A percentile compares a stretch with the other conserved stretches of the same genome.
These are phyloP conservation scores for Dentipellis sp. DNA, from an alignment of 768 basidiomycete species.

Conservation along the genomic window DNA sequence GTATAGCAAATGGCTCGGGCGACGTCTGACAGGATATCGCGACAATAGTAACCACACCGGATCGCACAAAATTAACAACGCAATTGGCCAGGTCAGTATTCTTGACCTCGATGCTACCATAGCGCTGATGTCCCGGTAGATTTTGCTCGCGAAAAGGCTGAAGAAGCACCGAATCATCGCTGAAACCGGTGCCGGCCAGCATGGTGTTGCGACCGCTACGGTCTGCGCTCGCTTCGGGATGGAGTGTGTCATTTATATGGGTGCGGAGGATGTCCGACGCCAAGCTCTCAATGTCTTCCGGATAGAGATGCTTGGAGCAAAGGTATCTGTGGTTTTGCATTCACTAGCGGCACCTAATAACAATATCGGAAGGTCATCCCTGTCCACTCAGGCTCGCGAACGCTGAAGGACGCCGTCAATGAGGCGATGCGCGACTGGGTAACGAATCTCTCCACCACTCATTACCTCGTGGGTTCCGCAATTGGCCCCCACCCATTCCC, in stretches of 20 bases:
- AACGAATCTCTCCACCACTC: slow-evolving; percentile 85
- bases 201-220: slow-evolving; percentile 98
- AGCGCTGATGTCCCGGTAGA: slow-evolving; percentile 35
- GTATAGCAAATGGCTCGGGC: not conserved
- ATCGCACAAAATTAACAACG: slow-evolving; percentile 99
- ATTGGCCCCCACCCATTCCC: slow-evolving; percentile 99
- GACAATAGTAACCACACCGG: slow-evolving; percentile 84
- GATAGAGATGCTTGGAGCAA: slow-evolving; percentile 94
- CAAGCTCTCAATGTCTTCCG: slow-evolving; percentile 98
- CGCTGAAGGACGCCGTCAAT: slow-evolving; percentile 97
- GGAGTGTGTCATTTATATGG: slow-evolving; percentile 97
- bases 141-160: slow-evolving; percentile 85
- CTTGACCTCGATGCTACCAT: not conserved
- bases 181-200: slow-evolving; percentile 98
- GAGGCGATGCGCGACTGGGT: slow-evolving; percentile 99
- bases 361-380: slow-evolving; percentile 83
- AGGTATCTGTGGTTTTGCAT: slow-evolving; percentile 31
- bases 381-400: slow-evolving; percentile 88
- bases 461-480: slow-evolving; percentile 94
- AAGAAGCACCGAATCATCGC: slow-evolving; percentile 98
- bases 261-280: slow-evolving; percentile 90
- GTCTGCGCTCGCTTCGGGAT: slow-evolving; percentile 95
- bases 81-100: slow-evolving; percentile 75
- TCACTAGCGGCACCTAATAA: not conserved
- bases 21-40: slow-evolving; percentile 1